Conservation (phyloP, 768 basidiomycete genomes). For the Dentipellis sp. region DNA sequence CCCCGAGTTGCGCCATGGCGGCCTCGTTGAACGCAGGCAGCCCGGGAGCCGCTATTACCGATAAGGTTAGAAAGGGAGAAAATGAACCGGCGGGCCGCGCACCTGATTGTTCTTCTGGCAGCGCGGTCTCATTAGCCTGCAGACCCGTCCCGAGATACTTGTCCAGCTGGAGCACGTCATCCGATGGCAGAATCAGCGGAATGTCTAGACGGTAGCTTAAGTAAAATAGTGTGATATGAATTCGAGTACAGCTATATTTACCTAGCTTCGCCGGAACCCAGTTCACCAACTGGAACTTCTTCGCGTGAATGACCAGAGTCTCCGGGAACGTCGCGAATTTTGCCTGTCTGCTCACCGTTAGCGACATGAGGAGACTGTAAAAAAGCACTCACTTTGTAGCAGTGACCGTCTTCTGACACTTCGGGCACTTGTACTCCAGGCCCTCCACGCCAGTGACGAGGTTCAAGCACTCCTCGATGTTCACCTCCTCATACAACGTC, state of each 20-base stretch:
- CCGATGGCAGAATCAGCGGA: constrained; percentile 61
- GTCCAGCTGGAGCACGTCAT: constrained; percentile 51
- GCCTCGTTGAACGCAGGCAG: constrained; percentile 64
- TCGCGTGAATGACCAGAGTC: constrained; percentile 80
- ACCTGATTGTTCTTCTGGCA: constrained; percentile 47
- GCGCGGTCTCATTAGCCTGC: constrained; percentile 56
- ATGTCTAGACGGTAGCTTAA: constrained; percentile 49
- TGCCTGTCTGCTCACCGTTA: constrained; percentile 39
- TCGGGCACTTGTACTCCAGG: constrained; percentile 76
- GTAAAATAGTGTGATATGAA: neutral
- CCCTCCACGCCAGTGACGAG: constrained; percentile 48
- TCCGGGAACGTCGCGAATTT: constrained; percentile 84
- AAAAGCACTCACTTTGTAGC: constrained; percentile 59
- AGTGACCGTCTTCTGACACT: constrained; percentile 55
- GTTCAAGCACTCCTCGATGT: constrained; percentile 53
- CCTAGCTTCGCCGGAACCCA: constrained; percentile 97
- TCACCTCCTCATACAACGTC: constrained; percentile 51
- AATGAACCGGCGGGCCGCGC: constrained; percentile 3
- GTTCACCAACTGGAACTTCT: constrained; percentile 90
- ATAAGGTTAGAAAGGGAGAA: neutral
- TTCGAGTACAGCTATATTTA: constrained; percentile 23
- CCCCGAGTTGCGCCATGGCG: constrained; percentile 69
- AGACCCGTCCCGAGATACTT: constrained; percentile 62
- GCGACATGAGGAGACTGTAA: neutral
- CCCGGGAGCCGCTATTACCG: constrained; percentile 21